These are phyloP conservation scores for Canavalia gladiata DNA, from an alignment of 306 rosid genomes.

Conservation along the genomic window DNA sequence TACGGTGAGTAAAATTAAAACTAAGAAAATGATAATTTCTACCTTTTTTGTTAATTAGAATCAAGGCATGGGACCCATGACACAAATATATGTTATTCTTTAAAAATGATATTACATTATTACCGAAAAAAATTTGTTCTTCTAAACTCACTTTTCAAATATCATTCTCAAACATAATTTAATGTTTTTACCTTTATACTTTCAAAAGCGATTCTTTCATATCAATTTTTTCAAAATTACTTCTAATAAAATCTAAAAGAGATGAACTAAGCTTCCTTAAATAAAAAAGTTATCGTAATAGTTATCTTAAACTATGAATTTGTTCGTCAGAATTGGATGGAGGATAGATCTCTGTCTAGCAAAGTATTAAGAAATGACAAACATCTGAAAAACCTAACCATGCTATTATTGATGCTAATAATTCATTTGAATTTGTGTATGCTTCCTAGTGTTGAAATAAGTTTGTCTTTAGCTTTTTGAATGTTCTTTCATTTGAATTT, in stretches of 20 bases:
- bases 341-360: slow-evolving; percentile 51
- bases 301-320: slow-evolving; percentile 39
- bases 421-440: slow-evolving; percentile 32
- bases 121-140: not conserved
- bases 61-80: not conserved
- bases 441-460: slow-evolving; percentile 26
- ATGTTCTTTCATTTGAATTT: slow-evolving; percentile 47
- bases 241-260: not conserved
- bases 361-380: slow-evolving; percentile 58
- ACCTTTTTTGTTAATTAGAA: not conserved
- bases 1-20: not conserved
- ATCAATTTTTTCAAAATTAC: not conserved
- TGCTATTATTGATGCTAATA: slow-evolving; percentile 48
- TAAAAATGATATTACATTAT: not conserved
- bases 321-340: slow-evolving; percentile 66
- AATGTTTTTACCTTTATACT: no score
- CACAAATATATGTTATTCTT: not conserved
- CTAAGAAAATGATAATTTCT: not conserved
- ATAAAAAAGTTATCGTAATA: not conserved
- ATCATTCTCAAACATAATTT: not conserved
- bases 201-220: not conserved
- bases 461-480: slow-evolving; percentile 39
- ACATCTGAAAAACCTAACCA: slow-evolving; percentile 61
- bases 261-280: slow-evolving; percentile 10
- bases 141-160: not conserved